A percentile compares a stretch with the other conserved stretches of the same genome.
Evolutionary conservation across 129 eudicot species (phyloP).

Genomic region (Calendula officinalis): DNA sequence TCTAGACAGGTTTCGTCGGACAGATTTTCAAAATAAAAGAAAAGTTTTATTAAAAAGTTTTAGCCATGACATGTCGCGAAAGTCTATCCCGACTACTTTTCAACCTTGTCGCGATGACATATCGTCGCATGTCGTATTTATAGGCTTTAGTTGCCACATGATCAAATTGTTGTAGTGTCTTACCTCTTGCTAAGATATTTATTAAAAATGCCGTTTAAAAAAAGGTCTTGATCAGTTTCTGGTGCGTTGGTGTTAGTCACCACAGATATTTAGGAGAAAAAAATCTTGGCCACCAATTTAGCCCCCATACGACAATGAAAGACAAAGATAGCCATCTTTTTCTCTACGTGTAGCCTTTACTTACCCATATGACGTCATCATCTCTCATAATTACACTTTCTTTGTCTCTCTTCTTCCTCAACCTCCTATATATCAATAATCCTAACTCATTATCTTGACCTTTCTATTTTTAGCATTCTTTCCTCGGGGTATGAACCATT

Average conservation of each 20-base stretch:
- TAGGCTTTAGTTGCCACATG: no score
- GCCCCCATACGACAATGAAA: constrained; percentile 42
- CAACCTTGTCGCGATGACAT: no score
- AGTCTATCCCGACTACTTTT: no score
- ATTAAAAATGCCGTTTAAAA: no score
- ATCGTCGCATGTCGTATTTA: no score
- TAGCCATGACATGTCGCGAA: no score
- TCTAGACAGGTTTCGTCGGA: no score
- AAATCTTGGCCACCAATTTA: constrained; percentile 69
- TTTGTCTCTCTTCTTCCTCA: constrained; percentile 16
- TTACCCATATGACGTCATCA: constrained; percentile 32
- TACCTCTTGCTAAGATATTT: no score
- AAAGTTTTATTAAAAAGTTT: no score
- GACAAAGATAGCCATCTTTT: constrained; percentile 35
- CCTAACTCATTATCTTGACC: constrained; percentile 40
- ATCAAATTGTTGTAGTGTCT: no score
- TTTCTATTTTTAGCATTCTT: constrained; percentile 12
- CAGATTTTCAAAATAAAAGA: no score
- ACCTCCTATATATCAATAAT: constrained; percentile 21
- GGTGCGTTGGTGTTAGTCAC: constrained; percentile 45
- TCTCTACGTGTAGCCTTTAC: neutral
- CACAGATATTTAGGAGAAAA: constrained; percentile 36
- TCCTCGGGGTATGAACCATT: constrained; percentile 17
- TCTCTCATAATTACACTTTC: constrained; percentile 46
- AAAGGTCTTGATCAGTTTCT: constrained; percentile 54